These are phyloP conservation scores for Aspergillus sp. DNA, from an alignment of 2,329 filamentous ascomycete species.

Conservation along the genomic window DNA sequence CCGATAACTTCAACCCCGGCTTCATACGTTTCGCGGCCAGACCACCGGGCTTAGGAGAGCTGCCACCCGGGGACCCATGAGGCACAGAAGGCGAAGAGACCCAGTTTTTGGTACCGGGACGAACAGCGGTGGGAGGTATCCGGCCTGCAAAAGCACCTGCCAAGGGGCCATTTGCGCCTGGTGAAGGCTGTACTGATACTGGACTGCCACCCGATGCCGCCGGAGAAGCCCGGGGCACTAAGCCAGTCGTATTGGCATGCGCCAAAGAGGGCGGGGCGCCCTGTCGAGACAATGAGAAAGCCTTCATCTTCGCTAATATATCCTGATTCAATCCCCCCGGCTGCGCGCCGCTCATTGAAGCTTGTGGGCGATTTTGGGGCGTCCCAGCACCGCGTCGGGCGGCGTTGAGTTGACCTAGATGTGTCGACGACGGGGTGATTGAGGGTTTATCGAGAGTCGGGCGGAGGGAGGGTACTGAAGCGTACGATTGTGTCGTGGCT, in stretches of 20 bases:
- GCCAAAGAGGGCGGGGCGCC: slow-evolving; percentile 51
- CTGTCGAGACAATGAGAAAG: slow-evolving; percentile 67
- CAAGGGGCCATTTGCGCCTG: slow-evolving; percentile 28
- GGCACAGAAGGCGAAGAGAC: slow-evolving; percentile 29
- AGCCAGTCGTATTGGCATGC: slow-evolving; percentile 37
- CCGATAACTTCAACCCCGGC: slow-evolving; percentile 50
- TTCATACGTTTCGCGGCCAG: slow-evolving; percentile 52
- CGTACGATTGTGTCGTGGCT: slow-evolving; percentile 37
- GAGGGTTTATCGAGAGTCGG: slow-evolving; percentile 26
- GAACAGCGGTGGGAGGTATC: slow-evolving; percentile 23
- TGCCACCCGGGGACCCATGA: slow-evolving; percentile 34
- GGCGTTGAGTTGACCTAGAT: slow-evolving; percentile 73
- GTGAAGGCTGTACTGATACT: slow-evolving; percentile 16
- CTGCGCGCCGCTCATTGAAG: slow-evolving; percentile 40
- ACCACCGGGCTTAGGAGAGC: slow-evolving; percentile 45
- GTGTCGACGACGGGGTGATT: slow-evolving; percentile 83
- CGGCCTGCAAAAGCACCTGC: slow-evolving; percentile 35
- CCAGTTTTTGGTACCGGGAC: slow-evolving; percentile 38
- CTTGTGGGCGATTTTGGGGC: slow-evolving; percentile 25
- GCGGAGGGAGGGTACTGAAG: slow-evolving; percentile 31
- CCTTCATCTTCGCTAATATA: slow-evolving; percentile 69
- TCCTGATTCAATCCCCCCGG: slow-evolving; percentile 61
- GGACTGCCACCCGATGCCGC: slow-evolving; percentile 9
- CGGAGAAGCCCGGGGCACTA: slow-evolving; percentile 27
- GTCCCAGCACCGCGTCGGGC: slow-evolving; percentile 53